These are phyloP conservation scores for Vicia sativa DNA, from an alignment of 306 rosid genomes.

Conservation along the genomic window DNA sequence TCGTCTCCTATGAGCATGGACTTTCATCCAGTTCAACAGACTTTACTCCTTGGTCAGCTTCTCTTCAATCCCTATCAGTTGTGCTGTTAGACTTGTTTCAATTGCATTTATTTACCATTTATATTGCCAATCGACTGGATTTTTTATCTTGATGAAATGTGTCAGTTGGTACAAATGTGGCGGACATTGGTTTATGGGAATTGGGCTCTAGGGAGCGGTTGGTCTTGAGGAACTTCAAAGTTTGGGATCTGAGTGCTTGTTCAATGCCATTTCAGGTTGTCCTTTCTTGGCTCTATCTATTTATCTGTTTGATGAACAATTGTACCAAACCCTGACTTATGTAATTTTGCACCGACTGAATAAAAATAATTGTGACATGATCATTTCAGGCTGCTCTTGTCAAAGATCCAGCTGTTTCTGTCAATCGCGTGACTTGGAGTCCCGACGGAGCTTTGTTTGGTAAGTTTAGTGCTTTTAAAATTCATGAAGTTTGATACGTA, in stretches of 20 bases:
- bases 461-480: conserved; percentile 41
- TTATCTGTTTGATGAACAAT: conserved; percentile 27
- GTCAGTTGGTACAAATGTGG: conserved; percentile 89
- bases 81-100: conserved; percentile 29
- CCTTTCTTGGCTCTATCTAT: conserved; percentile 25
- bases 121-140: conserved; percentile 16
- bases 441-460: conserved; percentile 94
- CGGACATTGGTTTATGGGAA: conserved; percentile 96
- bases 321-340: background rate
- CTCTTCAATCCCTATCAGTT: conserved; percentile 19
- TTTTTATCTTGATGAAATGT: conserved; percentile 33
- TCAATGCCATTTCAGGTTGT: conserved; percentile 87
- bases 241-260: conserved; percentile 88
- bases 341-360: conserved; percentile 31
- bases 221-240: conserved; percentile 82
- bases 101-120: conserved; percentile 27
- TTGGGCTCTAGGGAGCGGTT: conserved; percentile 82
- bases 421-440: conserved; percentile 95
- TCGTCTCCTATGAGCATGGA: conserved; percentile 99
- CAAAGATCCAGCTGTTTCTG: conserved; percentile 93
- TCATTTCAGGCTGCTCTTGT: conserved; percentile 78
- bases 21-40: conserved; percentile 91
- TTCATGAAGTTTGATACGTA: conserved; percentile 28
- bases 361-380: conserved; percentile 28
- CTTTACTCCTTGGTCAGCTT: conserved; percentile 79